A percentile compares a stretch with the other conserved stretches of the same genome.
phyloP scores from a whole-genome alignment of 371 early-diverging fungal genomes.

The Dichotomocladium elegans region DNA sequence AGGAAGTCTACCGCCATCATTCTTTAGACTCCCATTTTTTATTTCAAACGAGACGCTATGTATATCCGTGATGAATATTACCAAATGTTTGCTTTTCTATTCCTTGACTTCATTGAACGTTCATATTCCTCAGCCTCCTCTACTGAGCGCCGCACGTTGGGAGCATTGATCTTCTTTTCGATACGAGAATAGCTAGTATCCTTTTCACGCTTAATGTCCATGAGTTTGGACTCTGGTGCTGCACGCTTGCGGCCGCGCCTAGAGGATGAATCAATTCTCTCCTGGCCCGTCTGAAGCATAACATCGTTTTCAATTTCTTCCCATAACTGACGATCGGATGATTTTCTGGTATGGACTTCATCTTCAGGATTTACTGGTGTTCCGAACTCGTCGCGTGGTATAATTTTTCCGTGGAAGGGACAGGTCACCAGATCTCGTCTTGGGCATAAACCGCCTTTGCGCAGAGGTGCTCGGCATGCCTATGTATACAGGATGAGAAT shows the following conservation, averaged over 20 bases:
- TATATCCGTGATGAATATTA: too few species aligned
- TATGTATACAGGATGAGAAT: constrained; percentile 2
- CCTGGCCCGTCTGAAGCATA: constrained; percentile 39
- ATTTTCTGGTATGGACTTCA: background rate
- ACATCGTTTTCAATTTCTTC: constrained; percentile 57
- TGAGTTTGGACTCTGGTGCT: constrained; percentile 28
- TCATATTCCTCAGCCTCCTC: constrained; percentile 37
- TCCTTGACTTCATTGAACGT: constrained; percentile 21
- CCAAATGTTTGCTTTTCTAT: constrained; percentile 14
- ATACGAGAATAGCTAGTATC: constrained; percentile 42
- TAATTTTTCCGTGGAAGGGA: constrained; percentile 68
- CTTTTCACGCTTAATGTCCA: constrained; percentile 51
- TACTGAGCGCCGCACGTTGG: constrained; percentile 18
- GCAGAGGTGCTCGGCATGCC: constrained; percentile 67
- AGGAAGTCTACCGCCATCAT: background rate
- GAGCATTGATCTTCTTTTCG: constrained; percentile 26
- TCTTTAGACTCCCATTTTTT: background rate
- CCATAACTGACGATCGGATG: constrained; percentile 27
- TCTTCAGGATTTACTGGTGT: constrained; percentile 1
- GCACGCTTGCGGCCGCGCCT: constrained; percentile 17
- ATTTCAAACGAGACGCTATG: too few species aligned
- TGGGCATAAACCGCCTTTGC: constrained; percentile 64
- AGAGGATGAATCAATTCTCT: constrained; percentile 21
- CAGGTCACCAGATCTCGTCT: constrained; percentile 67
- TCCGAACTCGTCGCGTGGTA: constrained; percentile 62